phyloP scores from a whole-genome alignment of 1,284 basidiomycete species.

The Ustilago xerochloae region DNA sequence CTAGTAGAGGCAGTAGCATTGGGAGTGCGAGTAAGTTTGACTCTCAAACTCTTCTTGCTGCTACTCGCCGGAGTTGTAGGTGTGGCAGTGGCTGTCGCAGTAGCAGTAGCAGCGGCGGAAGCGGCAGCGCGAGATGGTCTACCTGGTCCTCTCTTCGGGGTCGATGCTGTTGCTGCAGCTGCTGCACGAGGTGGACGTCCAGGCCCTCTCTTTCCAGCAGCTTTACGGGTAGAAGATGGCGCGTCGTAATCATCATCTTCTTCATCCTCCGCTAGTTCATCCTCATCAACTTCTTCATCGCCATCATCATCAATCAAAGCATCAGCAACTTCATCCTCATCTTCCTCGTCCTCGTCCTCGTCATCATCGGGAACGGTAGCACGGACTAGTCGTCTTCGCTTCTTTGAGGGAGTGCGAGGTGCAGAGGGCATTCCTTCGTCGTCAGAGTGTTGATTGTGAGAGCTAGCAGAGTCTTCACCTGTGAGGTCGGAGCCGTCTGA shows the following conservation, averaged over 20 bases:
- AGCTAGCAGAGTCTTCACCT: slow-evolving; percentile 15
- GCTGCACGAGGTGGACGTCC: not conserved
- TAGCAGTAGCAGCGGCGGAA: not conserved
- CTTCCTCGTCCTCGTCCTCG: slow-evolving; percentile 32
- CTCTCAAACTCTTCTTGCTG: slow-evolving; percentile 35
- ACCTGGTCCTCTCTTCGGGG: slow-evolving; percentile 22
- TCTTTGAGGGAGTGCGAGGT: slow-evolving; percentile 33
- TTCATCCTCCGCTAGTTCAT: slow-evolving; percentile 56
- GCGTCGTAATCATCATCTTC: slow-evolving; percentile 59
- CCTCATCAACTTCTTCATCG: slow-evolving; percentile 60
- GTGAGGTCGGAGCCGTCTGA: slow-evolving; percentile 43
- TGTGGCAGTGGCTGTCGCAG: not conserved
- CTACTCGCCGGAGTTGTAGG: slow-evolving; percentile 12
- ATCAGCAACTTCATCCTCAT: slow-evolving; percentile 50
- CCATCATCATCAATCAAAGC: slow-evolving; percentile 58
- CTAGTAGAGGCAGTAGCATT: slow-evolving; percentile 6
- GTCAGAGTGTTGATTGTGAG: slow-evolving; percentile 13
- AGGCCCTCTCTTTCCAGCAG: not conserved
- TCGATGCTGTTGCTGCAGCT: not conserved
- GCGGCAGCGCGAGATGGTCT: slow-evolving; percentile 17
- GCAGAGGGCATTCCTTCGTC: slow-evolving; percentile 25
- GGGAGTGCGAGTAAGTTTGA: slow-evolving; percentile 43
- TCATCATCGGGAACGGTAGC: slow-evolving; percentile 31
- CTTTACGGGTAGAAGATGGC: slow-evolving; percentile 18
- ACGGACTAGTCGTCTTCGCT: slow-evolving; percentile 23